Evolutionary conservation across 495 filamentous ascomycete species (phyloP).

Genomic region (Terfezia boudieri): DNA sequence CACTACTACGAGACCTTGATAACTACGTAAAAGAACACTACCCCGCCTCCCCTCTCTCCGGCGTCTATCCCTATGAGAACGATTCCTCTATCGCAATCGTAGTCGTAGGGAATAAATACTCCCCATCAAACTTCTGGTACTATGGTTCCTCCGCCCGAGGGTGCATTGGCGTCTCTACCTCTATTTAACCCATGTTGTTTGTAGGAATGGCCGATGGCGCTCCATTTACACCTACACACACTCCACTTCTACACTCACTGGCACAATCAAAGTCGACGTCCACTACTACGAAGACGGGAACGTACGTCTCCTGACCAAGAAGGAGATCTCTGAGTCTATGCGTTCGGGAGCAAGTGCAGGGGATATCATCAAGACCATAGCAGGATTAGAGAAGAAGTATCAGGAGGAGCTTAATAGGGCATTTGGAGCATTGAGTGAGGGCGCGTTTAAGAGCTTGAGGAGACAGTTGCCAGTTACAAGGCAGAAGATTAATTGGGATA

Average conservation of each 20-base stretch:
- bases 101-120: conserved; percentile 88
- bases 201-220: conserved; percentile 88
- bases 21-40: conserved; percentile 79
- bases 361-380: conserved; percentile 51
- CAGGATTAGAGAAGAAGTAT: conserved; percentile 64
- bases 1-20: conserved; percentile 53
- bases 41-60: conserved; percentile 45
- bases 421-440: conserved; percentile 72
- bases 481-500: conserved; percentile 99
- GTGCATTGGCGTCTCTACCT: not conserved
- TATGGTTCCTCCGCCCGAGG: too few relatives aligned
- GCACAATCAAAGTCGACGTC: conserved; percentile 61
- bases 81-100: conserved; percentile 57
- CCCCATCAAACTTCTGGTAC: conserved; percentile 90
- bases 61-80: conserved; percentile 56
- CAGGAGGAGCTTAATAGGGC: conserved; percentile 88
- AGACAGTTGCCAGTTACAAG: conserved; percentile 87
- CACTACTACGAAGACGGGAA: conserved; percentile 99
- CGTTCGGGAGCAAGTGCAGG: conserved; percentile 34
- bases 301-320: conserved; percentile 69
- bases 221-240: conserved; percentile 61
- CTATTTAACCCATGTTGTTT: not conserved
- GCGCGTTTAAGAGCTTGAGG: conserved; percentile 77
- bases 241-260: conserved; percentile 35
- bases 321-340: conserved; percentile 40